A percentile compares a stretch with the other conserved stretches of the same genome.
phyloP scores from a whole-genome alignment of 2,329 filamentous ascomycete genomes.

The Nigrospora osmanthi region DNA sequence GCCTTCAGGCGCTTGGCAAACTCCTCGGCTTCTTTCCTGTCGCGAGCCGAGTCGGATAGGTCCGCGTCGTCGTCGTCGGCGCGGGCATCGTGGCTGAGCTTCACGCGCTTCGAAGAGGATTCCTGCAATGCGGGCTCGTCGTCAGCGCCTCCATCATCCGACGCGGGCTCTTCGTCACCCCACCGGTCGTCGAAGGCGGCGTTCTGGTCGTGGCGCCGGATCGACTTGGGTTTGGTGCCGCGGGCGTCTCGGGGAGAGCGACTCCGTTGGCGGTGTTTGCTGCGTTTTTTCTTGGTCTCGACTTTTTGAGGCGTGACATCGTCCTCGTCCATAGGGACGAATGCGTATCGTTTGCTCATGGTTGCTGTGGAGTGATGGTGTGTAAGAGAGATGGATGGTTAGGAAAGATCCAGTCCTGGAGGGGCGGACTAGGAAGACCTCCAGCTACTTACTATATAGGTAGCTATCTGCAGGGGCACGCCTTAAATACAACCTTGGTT shows the following conservation, averaged over 20 bases:
- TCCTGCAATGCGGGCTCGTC: slow-evolving; percentile 55
- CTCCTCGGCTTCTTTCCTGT: slow-evolving; percentile 69
- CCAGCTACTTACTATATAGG: too few relatives aligned
- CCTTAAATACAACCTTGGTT: too few relatives aligned
- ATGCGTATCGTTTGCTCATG: slow-evolving; percentile 56
- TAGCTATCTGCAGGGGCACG: too few relatives aligned
- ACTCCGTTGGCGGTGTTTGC: slow-evolving; percentile 27
- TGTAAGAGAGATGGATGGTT: too few relatives aligned
- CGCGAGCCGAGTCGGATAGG: slow-evolving; percentile 55
- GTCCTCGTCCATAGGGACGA: slow-evolving; percentile 59
- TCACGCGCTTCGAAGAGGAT: slow-evolving; percentile 63
- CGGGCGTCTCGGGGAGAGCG: slow-evolving; percentile 19
- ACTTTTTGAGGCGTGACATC: slow-evolving; percentile 48
- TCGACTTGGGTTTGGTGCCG: slow-evolving; percentile 28
- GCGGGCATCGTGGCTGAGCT: slow-evolving; percentile 50
- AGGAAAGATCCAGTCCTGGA: too few relatives aligned
- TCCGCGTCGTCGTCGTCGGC: slow-evolving; percentile 30
- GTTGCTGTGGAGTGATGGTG: too few relatives aligned
- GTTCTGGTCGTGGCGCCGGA: slow-evolving; percentile 26
- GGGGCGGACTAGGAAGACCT: too few relatives aligned
- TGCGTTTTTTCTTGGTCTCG: slow-evolving; percentile 39
- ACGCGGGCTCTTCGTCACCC: slow-evolving; percentile 65
- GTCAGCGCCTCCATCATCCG: slow-evolving; percentile 33
- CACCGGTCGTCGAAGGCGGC: slow-evolving; percentile 67
- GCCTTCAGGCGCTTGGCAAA: slow-evolving; percentile 69